These are phyloP conservation scores for Coccomyxa sp. DNA, from an alignment of 139 green algal species.

Conservation along the genomic window DNA sequence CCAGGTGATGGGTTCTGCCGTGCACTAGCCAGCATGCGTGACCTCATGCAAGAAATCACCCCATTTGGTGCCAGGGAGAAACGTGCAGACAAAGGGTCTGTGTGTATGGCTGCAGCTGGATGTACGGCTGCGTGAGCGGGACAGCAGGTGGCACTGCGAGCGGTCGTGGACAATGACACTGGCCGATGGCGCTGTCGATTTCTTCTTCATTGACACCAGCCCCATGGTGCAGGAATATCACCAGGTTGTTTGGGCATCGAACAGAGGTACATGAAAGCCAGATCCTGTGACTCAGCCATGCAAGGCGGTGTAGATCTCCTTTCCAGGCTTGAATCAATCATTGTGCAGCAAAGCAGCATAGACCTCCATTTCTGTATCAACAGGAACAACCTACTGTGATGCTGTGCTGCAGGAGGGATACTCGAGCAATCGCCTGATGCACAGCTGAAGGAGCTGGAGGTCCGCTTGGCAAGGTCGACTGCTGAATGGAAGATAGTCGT, in stretches of 20 bases:
- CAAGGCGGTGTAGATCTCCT: neutral
- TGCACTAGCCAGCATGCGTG: neutral
- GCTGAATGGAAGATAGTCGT: conserved; percentile 66
- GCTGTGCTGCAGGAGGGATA: conserved; percentile 43
- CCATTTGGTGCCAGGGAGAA: neutral
- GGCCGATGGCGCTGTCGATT: conserved; percentile 19
- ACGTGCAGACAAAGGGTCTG: neutral
- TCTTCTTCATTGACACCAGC: conserved; percentile 72
- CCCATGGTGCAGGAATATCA: conserved; percentile 49
- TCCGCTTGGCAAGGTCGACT: conserved; percentile 19
- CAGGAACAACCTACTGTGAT: neutral
- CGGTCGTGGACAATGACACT: conserved; percentile 24
- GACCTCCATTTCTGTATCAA: neutral
- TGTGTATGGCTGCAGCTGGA: conserved; percentile 31
- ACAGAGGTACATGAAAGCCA: conserved; percentile 19
- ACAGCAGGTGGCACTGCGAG: conserved; percentile 55
- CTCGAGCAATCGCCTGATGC: conserved; percentile 36
- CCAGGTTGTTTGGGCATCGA: conserved; percentile 24
- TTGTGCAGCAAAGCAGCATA: neutral
- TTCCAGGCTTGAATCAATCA: neutral
- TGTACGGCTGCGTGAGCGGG: conserved; percentile 20
- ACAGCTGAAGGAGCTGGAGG: conserved; percentile 37
- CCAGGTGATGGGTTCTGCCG: conserved; percentile 18
- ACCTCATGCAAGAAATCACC: neutral
- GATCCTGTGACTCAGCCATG: neutral